These are phyloP conservation scores for Daldinia sp. DNA, from an alignment of 2,329 filamentous ascomycete genomes.

Conservation along the genomic window DNA sequence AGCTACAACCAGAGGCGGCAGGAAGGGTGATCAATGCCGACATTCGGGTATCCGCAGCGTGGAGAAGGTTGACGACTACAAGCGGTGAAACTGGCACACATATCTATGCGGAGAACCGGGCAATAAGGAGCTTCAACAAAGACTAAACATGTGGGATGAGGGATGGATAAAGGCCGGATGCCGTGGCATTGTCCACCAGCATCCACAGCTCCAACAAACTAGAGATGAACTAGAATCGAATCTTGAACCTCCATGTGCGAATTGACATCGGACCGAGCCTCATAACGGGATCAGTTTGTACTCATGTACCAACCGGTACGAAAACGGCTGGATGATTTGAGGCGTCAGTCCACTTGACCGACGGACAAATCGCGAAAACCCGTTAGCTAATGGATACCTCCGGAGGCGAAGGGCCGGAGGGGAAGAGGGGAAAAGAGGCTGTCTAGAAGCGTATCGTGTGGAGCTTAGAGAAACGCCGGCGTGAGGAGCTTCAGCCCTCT, in stretches of 20 bases:
- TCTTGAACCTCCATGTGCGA: slow-evolving; percentile 14
- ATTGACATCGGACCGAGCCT: slow-evolving; percentile 36
- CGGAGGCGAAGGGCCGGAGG: slow-evolving; percentile 11
- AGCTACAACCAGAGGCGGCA: slow-evolving; percentile 12
- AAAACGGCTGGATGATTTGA: slow-evolving; percentile 5
- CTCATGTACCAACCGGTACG: slow-evolving; percentile 1
- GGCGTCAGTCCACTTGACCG: slow-evolving; percentile 19
- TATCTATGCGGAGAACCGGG: slow-evolving; percentile 18
- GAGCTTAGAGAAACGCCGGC: slow-evolving; percentile 4
- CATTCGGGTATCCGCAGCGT: slow-evolving; percentile 33
- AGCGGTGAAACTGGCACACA: slow-evolving; percentile 28
- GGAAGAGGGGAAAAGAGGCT: background rate
- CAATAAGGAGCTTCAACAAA: slow-evolving; percentile 12
- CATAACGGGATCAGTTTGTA: slow-evolving; percentile 17
- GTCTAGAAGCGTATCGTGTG: slow-evolving; percentile 25
- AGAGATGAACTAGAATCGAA: slow-evolving; percentile 7
- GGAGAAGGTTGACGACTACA: slow-evolving; percentile 32
- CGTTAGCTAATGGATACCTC: slow-evolving; percentile 35
- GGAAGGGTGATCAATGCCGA: slow-evolving; percentile 26
- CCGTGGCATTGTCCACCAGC: slow-evolving; percentile 18
- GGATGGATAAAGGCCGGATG: slow-evolving; percentile 18
- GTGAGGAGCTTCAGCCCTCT: slow-evolving; percentile 32
- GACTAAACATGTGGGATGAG: background rate
- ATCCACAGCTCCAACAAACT: slow-evolving; percentile 16
- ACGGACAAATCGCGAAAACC: slow-evolving; percentile 16